Conservation (phyloP, 768 basidiomycete species). For the Gymnopilus junonius region DNA sequence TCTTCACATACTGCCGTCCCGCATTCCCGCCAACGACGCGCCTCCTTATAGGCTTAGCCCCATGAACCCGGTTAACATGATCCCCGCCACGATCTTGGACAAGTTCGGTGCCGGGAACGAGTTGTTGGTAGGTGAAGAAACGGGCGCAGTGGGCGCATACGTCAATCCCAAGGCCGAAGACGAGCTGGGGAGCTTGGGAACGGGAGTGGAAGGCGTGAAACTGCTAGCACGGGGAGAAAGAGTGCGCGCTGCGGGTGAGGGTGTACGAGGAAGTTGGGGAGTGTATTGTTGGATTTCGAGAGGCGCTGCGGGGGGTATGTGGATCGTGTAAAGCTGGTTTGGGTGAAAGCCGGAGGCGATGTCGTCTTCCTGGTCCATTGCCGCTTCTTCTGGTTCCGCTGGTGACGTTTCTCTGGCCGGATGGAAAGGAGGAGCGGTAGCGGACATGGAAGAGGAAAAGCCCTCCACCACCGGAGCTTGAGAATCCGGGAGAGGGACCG, state of each 20-base stretch:
- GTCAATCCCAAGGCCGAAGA: not conserved
- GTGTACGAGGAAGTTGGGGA: not conserved
- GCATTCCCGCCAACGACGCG: conserved; percentile 24
- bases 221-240: conserved; percentile 16
- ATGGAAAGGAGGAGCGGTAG: not conserved
- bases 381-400: not conserved
- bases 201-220: not conserved
- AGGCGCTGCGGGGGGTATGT: conserved; percentile 28
- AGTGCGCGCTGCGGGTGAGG: not conserved
- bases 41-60: conserved; percentile 53
- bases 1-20: conserved; percentile 50
- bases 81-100: conserved; percentile 59
- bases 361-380: not conserved
- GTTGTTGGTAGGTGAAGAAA: not conserved
- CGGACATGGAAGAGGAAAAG: not conserved
- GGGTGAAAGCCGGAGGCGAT: not conserved
- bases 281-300: conserved; percentile 27
- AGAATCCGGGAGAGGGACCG: too few species aligned
- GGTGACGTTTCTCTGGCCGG: not conserved
- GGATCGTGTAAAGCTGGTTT: conserved; percentile 28
- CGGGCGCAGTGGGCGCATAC: not conserved
- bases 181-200: conserved; percentile 11
- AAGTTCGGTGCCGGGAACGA: conserved; percentile 17
- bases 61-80: conserved; percentile 58
- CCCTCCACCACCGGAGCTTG: not conserved